Conservation (phyloP, 139 green algal genomes). For the Chlamydomonas sphaeroides region DNA sequence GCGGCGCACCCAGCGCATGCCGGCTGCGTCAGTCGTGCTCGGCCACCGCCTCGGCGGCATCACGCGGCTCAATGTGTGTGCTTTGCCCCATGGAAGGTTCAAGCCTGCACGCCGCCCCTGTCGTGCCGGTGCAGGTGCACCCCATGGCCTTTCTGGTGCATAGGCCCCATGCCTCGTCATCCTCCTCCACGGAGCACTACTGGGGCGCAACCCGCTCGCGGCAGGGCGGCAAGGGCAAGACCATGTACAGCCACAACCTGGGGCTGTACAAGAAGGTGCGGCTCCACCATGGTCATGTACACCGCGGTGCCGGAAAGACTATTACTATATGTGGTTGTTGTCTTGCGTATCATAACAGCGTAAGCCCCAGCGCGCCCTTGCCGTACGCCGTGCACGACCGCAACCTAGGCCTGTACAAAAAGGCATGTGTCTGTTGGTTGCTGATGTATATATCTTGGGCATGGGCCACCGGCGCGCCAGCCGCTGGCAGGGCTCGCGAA, state of each 20-base stretch:
- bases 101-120: not conserved
- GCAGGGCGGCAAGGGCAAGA: not conserved
- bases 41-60: no score
- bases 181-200: not conserved
- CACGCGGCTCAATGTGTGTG: no score
- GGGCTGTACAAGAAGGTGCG: slow-evolving; percentile 23
- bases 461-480: no score
- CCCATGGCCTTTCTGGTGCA: slow-evolving; percentile 18
- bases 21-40: not conserved
- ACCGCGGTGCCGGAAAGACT: no score
- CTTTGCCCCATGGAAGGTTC: slow-evolving; percentile 26
- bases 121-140: not conserved
- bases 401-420: no score
- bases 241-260: slow-evolving; percentile 38
- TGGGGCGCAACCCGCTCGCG: not conserved
- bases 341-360: no score
- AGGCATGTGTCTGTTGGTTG: no score
- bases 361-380: not conserved
- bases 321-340: no score
- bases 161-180: slow-evolving; percentile 1
- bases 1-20: not conserved
- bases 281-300: not conserved
- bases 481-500: not conserved
- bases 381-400: not conserved
- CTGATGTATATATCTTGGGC: no score